These are phyloP conservation scores for Boletus reticuloceps DNA, from an alignment of 768 basidiomycete species.

Conservation along the genomic window DNA sequence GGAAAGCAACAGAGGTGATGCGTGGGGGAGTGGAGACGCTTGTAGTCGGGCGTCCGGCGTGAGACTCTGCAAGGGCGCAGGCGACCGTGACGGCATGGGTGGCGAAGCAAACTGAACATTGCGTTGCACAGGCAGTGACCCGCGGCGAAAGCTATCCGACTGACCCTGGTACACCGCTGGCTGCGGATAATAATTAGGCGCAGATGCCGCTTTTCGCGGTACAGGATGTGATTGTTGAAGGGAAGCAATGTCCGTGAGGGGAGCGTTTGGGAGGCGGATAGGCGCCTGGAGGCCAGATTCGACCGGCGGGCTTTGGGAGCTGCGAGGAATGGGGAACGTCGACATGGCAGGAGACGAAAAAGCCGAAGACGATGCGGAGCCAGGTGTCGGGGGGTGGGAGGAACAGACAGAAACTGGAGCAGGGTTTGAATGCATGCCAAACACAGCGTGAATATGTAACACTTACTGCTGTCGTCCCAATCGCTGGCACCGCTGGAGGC, in stretches of 20 bases:
- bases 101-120: conserved; percentile 29
- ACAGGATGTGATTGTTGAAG: conserved; percentile 35
- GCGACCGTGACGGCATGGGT: conserved; percentile 29
- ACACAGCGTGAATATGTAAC: fast-evolving
- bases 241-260: conserved; percentile 67
- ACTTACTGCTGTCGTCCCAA: conserved; percentile 79
- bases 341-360: conserved; percentile 63
- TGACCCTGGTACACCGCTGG: conserved; percentile 28
- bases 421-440: not conserved
- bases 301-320: conserved; percentile 45
- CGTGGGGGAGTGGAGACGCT: conserved; percentile 25
- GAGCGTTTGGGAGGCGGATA: conserved; percentile 73
- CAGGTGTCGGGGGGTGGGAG: conserved; percentile 36
- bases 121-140: conserved; percentile 31
- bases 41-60: conserved; percentile 22
- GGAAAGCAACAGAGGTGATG: conserved; percentile 28
- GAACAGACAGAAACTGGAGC: conserved; percentile 26
- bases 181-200: conserved; percentile 34
- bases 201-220: conserved; percentile 33
- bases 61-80: conserved; percentile 26
- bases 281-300: conserved; percentile 45
- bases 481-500: conserved; percentile 57
- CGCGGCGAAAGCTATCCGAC: conserved; percentile 29
- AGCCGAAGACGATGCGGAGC: conserved; percentile 59
- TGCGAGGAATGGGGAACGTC: conserved; percentile 61